Evolutionary conservation across 2,329 filamentous ascomycete genomes (phyloP).

Genomic region (Fusarium heterosporum): DNA sequence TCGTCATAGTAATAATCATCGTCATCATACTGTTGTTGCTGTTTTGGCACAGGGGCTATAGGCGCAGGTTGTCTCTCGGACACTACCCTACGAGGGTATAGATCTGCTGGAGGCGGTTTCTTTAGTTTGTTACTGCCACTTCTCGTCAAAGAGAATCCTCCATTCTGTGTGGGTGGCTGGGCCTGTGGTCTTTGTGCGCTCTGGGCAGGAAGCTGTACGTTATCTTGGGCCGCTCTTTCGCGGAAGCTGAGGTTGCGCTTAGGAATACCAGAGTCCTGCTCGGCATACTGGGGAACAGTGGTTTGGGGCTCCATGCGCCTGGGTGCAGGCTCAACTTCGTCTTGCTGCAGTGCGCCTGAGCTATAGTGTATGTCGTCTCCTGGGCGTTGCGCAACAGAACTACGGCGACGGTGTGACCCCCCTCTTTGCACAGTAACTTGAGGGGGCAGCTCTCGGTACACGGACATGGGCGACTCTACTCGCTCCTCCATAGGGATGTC

Average conservation of each 20-base stretch:
- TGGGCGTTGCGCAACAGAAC: slow-evolving; percentile 38
- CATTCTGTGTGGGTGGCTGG: slow-evolving; percentile 48
- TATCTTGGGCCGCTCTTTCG: slow-evolving; percentile 64
- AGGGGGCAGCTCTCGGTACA: slow-evolving; percentile 31
- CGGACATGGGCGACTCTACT: slow-evolving; percentile 26
- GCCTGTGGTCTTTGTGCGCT: slow-evolving; percentile 43
- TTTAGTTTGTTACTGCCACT: slow-evolving; percentile 69
- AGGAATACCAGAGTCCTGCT: slow-evolving; percentile 53
- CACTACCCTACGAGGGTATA: slow-evolving; percentile 57
- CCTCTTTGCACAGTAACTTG: slow-evolving; percentile 37
- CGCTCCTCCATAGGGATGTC: slow-evolving; percentile 28
- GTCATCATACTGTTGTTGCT: slow-evolving; percentile 28
- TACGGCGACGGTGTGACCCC: slow-evolving; percentile 33
- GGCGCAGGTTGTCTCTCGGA: slow-evolving; percentile 52
- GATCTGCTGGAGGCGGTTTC: slow-evolving; percentile 68
- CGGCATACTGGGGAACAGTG: slow-evolving; percentile 60
- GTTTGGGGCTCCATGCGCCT: slow-evolving; percentile 42
- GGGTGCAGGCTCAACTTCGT: slow-evolving; percentile 26
- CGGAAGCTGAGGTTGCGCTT: slow-evolving; percentile 70
- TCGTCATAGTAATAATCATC: slow-evolving; percentile 39
- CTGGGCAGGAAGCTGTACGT: slow-evolving; percentile 52
- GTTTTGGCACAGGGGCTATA: slow-evolving; percentile 17
- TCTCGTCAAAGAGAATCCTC: slow-evolving; percentile 56
- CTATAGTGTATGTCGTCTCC: slow-evolving; percentile 39
- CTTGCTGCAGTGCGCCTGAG: slow-evolving; percentile 39